These are phyloP conservation scores for Fibroporia radiculosa DNA, from an alignment of 768 basidiomycete genomes.

Conservation along the genomic window DNA sequence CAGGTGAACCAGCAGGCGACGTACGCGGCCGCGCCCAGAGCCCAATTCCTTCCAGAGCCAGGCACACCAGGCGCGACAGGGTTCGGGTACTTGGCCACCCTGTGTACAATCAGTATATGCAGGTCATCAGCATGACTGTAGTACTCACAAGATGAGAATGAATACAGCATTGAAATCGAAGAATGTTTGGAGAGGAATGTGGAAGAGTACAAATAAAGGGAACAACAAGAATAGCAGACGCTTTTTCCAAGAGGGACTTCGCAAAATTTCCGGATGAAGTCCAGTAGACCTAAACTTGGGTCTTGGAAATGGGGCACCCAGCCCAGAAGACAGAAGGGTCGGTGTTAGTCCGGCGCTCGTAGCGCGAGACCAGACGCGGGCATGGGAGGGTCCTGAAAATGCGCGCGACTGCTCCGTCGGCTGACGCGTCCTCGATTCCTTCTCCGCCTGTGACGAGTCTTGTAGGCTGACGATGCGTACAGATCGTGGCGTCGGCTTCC, in stretches of 20 bases:
- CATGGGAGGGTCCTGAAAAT: slow-evolving; percentile 23
- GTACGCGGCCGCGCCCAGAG: slow-evolving; percentile 76
- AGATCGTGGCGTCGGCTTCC: slow-evolving; percentile 73
- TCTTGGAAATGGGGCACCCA: slow-evolving; percentile 28
- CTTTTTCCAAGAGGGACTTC: slow-evolving; percentile 46
- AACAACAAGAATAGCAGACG: slow-evolving; percentile 61
- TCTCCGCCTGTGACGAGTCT: slow-evolving; percentile 34
- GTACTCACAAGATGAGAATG: slow-evolving; percentile 73
- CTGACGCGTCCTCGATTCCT: slow-evolving; percentile 30
- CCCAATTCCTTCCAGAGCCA: slow-evolving; percentile 73
- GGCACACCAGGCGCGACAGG: slow-evolving; percentile 61
- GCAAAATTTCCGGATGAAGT: slow-evolving; percentile 61
- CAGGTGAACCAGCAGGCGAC: slow-evolving; percentile 74
- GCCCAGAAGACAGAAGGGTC: slow-evolving; percentile 34
- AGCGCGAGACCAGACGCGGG: slow-evolving; percentile 54
- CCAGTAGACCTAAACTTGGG: slow-evolving; percentile 63
- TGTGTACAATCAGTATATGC: slow-evolving; percentile 20
- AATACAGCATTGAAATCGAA: slow-evolving; percentile 88
- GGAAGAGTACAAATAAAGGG: slow-evolving; percentile 64
- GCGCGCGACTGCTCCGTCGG: slow-evolving; percentile 43
- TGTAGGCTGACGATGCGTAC: slow-evolving; percentile 75
- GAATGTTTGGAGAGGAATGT: slow-evolving; percentile 71
- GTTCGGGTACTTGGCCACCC: slow-evolving; percentile 70
- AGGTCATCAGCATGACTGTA: not conserved
- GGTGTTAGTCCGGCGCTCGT: slow-evolving; percentile 38